A percentile compares a stretch with the other conserved stretches of the same genome.
Conservation (phyloP, 441 rosid genomes). For the Aquilaria agallochum region DNA sequence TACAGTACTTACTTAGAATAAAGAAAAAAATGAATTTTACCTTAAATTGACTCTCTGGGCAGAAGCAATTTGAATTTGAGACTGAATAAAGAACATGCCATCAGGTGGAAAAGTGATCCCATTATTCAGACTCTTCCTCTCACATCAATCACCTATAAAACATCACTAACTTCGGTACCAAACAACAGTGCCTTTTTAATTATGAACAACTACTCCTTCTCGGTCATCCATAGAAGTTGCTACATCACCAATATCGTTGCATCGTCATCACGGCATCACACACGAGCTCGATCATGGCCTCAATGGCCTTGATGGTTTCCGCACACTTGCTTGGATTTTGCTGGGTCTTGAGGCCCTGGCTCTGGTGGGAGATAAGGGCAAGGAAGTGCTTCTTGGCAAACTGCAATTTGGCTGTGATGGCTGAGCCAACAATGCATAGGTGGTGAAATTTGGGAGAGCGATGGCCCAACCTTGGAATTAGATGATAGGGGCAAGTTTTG, state of each 20-base stretch:
- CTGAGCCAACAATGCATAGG: constrained; percentile 28
- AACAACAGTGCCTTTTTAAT: constrained; percentile 74
- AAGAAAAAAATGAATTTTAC: constrained; percentile 18
- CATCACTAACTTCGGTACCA: constrained; percentile 73
- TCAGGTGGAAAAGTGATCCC: constrained; percentile 92
- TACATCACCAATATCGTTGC: constrained; percentile 70
- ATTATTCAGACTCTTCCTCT: constrained; percentile 47
- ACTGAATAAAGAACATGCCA: constrained; percentile 87
- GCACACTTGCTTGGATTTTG: constrained; percentile 20
- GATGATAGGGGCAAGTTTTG: no score
- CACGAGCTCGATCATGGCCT: constrained; percentile 54
- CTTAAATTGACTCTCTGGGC: constrained; percentile 81
- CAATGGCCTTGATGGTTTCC: constrained; percentile 60
- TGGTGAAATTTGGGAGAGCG: constrained; percentile 11
- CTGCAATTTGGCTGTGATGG: no score
- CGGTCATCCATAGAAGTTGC: constrained; percentile 91
- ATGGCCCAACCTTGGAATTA: no score
- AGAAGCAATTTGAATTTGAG: constrained; percentile 60
- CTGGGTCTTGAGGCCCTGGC: background rate
- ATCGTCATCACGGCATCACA: constrained; percentile 51
- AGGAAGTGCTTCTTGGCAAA: constrained; percentile 58
- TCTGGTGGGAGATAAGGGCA: constrained; percentile 65
- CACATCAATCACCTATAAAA: constrained; percentile 91
- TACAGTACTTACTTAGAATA: no score
- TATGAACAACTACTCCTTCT: constrained; percentile 91